Evolutionary conservation across 1,284 basidiomycete species (phyloP).

Genomic region (Ustilago esculenta): DNA sequence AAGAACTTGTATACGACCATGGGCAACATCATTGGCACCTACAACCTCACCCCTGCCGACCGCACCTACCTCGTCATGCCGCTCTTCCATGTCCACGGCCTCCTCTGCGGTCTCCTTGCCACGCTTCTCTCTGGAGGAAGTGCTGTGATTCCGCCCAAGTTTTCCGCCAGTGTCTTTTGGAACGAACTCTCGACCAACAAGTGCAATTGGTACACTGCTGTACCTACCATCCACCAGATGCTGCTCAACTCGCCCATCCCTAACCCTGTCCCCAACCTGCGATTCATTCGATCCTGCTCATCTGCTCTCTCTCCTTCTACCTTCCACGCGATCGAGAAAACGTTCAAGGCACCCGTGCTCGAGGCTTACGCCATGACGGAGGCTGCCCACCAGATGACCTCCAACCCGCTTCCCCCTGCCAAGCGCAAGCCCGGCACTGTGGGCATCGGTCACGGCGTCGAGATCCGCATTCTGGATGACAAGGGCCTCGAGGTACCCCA

Average conservation of each 20-base stretch:
- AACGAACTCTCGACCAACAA: conserved; percentile 68
- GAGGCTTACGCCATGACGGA: conserved; percentile 69
- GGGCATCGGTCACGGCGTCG: conserved; percentile 69
- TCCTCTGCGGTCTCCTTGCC: conserved; percentile 74
- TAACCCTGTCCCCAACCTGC: conserved; percentile 67
- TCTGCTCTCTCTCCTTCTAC: conserved; percentile 69
- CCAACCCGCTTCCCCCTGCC: conserved; percentile 66
- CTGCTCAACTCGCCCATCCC: conserved; percentile 68
- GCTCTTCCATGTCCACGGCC: conserved; percentile 76
- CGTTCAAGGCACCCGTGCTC: conserved; percentile 70
- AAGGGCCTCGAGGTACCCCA: conserved; percentile 66
- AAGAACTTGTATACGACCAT: conserved; percentile 74
- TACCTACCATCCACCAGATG: conserved; percentile 71
- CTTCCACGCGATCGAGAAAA: conserved; percentile 69
- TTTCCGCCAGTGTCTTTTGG: conserved; percentile 75
- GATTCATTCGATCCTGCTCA: conserved; percentile 71
- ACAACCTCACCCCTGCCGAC: conserved; percentile 71
- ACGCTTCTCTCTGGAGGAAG: conserved; percentile 73
- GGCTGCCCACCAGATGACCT: conserved; percentile 70
- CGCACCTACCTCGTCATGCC: conserved; percentile 75
- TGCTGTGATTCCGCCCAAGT: conserved; percentile 73
- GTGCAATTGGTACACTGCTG: conserved; percentile 65
- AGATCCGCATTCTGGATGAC: conserved; percentile 69
- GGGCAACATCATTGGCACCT: conserved; percentile 69
- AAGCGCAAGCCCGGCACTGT: conserved; percentile 69